Conservation (phyloP, 1,139 yeast genomes). For the Geotrichum restrictum region DNA sequence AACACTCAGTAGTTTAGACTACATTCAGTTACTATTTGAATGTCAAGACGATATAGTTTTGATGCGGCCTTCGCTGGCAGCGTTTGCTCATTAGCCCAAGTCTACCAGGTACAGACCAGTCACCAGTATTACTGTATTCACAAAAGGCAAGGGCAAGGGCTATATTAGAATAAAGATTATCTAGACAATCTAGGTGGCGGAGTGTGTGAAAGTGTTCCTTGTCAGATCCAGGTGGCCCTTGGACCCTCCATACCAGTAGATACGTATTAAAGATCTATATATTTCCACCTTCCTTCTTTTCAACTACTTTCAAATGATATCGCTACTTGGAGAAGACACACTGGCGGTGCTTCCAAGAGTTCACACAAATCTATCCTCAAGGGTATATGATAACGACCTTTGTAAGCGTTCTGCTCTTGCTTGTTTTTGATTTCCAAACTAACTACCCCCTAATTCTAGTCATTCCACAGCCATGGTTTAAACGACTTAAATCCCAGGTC, state of each 20-base stretch:
- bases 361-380: neutral
- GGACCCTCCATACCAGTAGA: too few species aligned
- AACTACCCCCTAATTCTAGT: neutral
- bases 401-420: neutral
- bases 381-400: slow-evolving; percentile 8
- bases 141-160: neutral
- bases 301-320: too few species aligned
- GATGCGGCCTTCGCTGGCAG: too few species aligned
- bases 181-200: slow-evolving; percentile 13
- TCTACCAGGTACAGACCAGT: too few species aligned
- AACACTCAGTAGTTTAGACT: too few species aligned
- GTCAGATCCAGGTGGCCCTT: neutral
- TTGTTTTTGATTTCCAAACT: neutral
- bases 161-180: slow-evolving; percentile 3
- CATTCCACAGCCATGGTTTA: slow-evolving; percentile 3
- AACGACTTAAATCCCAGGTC: neutral
- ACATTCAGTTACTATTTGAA: too few species aligned
- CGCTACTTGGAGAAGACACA: slow-evolving; percentile 8
- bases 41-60: too few species aligned
- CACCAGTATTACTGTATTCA: too few species aligned
- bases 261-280: too few species aligned
- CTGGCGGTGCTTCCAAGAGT: slow-evolving; percentile 6
- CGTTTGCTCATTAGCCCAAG: too few species aligned
- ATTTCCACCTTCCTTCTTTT: too few species aligned
- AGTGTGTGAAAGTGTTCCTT: neutral